Evolutionary conservation across 805 yeast species (phyloP).

Genomic region (Wickerhamomyces alni): DNA sequence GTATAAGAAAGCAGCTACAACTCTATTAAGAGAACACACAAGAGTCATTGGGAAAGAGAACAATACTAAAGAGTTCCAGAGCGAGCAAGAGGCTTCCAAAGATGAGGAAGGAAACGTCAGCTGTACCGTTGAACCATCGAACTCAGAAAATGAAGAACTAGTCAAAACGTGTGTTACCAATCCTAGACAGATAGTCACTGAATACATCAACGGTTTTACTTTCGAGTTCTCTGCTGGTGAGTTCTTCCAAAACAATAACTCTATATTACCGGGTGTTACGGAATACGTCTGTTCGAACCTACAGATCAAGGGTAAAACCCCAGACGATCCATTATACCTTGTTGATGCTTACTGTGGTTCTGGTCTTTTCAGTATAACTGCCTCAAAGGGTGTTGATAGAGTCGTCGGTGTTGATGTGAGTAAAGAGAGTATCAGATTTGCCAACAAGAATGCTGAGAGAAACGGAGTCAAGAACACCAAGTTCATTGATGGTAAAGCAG

Average conservation of each 20-base stretch:
- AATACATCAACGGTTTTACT: constrained; percentile 63
- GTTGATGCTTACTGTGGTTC: constrained; percentile 97
- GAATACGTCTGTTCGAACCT: constrained; percentile 73
- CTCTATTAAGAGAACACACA: constrained; percentile 77
- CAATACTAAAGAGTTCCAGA: constrained; percentile 25
- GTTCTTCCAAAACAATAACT: constrained; percentile 93
- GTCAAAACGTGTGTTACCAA: constrained; percentile 75
- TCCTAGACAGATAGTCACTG: constrained; percentile 72
- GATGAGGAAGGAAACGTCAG: constrained; percentile 32
- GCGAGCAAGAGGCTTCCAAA: constrained; percentile 40
- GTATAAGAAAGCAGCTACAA: constrained; percentile 78
- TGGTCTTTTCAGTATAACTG: constrained; percentile 85
- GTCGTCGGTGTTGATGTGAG: constrained; percentile 94
- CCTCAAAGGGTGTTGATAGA: constrained; percentile 71
- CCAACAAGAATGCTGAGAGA: constrained; percentile 68
- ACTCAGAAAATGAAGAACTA: constrained; percentile 24
- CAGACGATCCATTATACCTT: constrained; percentile 51
- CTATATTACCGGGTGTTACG: constrained; percentile 81
- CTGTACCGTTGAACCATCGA: constrained; percentile 26
- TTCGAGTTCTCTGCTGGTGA: constrained; percentile 93
- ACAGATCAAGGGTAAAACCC: constrained; percentile 32
- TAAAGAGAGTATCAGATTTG: constrained; percentile 86
- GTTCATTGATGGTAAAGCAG: constrained; percentile 90
- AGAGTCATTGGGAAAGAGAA: constrained; percentile 23
- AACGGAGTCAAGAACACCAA: constrained; percentile 75